A percentile compares a stretch with the other conserved stretches of the same genome.
phyloP scores from a whole-genome alignment of 305 asterid genomes.

The Fraxinus albicans region DNA sequence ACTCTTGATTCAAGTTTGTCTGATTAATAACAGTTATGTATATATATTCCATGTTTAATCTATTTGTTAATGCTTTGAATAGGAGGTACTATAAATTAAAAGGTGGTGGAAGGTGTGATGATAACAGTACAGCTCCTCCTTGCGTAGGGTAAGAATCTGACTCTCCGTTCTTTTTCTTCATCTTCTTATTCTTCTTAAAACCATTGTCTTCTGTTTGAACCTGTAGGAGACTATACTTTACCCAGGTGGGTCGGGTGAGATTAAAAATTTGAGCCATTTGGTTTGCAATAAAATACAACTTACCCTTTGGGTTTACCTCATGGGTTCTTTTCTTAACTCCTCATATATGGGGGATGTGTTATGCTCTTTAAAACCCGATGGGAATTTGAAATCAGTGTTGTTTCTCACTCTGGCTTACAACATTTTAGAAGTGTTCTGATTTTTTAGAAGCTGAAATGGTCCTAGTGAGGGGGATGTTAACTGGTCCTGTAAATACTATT shows the following conservation, averaged over 20 bases:
- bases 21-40: background rate
- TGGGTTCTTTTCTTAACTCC: background rate
- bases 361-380: background rate
- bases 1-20: background rate
- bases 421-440: background rate
- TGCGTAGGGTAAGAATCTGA: conserved; percentile 72
- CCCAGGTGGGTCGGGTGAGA: background rate
- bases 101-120: conserved; percentile 67
- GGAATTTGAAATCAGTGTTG: background rate
- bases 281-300: background rate
- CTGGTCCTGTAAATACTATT: background rate
- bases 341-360: background rate
- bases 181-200: background rate
- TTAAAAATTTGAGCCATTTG: background rate
- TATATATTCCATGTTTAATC: background rate
- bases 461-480: conserved; percentile 1
- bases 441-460: background rate
- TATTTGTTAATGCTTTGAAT: conserved; percentile 15
- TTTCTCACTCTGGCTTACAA: background rate
- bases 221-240: background rate
- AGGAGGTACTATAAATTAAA: conserved; percentile 71
- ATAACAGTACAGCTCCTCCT: conserved; percentile 80
- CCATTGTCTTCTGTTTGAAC: background rate
- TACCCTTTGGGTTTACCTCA: background rate
- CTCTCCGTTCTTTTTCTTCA: background rate